Conservation (phyloP, 2,329 filamentous ascomycete genomes). For the Fusarium drepaniforme region DNA sequence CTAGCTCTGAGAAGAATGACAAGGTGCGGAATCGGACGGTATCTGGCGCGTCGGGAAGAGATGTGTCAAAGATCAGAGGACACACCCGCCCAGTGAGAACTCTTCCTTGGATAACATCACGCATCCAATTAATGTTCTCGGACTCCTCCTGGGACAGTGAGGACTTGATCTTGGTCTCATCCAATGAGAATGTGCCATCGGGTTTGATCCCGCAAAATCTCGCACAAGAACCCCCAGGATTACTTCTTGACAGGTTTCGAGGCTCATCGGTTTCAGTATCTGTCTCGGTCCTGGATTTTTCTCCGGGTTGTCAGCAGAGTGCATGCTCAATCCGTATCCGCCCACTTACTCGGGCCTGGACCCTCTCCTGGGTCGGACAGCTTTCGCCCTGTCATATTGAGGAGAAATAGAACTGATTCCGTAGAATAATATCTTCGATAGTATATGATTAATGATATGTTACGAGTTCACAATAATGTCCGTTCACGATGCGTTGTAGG, state of each 20-base stretch:
- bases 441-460: neutral
- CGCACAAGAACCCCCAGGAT: neutral
- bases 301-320: neutral
- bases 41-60: neutral
- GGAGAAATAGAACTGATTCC: rapidly evolving
- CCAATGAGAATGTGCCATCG: neutral
- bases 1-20: neutral
- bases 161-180: neutral
- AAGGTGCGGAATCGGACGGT: neutral
- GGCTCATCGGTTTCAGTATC: neutral
- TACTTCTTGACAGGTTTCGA: neutral
- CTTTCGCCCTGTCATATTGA: neutral
- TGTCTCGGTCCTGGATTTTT: neutral
- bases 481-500: neutral
- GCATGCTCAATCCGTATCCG: neutral
- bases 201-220: neutral
- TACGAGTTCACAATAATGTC: neutral
- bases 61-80: neutral
- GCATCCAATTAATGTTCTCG: neutral
- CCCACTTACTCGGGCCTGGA: neutral
- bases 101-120: neutral
- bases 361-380: neutral
- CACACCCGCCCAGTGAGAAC: neutral
- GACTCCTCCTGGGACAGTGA: neutral
- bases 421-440: neutral